Evolutionary conservation across 1,139 yeast species (phyloP), one percentile per base, ranked within the genome.

Genomic region (Suhomyces anneliseae): DNA sequence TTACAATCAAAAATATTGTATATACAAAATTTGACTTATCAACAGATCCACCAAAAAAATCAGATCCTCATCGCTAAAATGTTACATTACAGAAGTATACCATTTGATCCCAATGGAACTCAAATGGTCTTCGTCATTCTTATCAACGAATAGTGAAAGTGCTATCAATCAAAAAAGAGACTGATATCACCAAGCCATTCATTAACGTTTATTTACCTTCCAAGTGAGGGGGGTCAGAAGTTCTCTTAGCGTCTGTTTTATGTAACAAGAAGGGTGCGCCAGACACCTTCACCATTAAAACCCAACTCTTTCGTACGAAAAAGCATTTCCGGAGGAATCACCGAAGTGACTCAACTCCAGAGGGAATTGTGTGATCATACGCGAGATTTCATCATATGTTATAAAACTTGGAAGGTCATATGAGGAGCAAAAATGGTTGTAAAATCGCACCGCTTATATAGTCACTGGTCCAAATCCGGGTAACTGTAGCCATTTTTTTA

Each of bases 221-320:
- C 41, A 42, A 42, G 45, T 41, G 41, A 19, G 26, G 27, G 40
- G 74, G 77, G 64, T 75, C 79, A 75, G 79, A 75, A 74, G 65
- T 59, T 74, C 79, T 73, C 75, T 60, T 54, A 46, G 74, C 72
- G 75, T 72, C 69, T 65, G 76, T 70, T 60, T 51, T 54, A 62
- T 61, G 83, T 79, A 79, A 79, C 83, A 79, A 79, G 83, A 74
- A 56, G 68, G 73, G 74, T 79, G 83, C 82, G 83, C 82, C 83
- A 73, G 70, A 79, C 83, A 74, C 82, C 66, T 49, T 79, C 83
- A 76, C 79, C 81, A 79, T 54, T 55, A 62, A 64, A 69, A 71
- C 77, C 83, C 83, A 72, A 58, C 64, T 54, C 51, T 53, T 59
- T 62, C 73, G 70, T 67, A 62, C 64, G 74, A 65, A 58, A 56